These are phyloP conservation scores for Fusarium nelsonii DNA, from an alignment of 2,329 filamentous ascomycete species.

Conservation along the genomic window DNA sequence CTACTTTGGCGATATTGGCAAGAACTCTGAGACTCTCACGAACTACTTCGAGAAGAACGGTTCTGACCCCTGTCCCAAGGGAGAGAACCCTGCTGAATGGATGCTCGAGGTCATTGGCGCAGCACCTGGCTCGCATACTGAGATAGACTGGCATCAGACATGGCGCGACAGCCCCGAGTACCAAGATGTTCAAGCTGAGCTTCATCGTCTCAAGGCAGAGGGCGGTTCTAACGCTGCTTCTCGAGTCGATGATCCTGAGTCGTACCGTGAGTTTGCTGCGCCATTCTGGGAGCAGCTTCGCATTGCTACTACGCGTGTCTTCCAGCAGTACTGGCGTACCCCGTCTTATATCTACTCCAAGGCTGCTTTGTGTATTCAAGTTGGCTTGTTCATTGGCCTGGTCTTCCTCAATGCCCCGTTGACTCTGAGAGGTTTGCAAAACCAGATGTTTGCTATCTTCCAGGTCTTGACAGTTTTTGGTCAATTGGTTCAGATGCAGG, in stretches of 20 bases:
- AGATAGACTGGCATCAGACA: conserved; percentile 44
- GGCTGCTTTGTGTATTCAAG: conserved; percentile 72
- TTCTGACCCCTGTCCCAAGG: conserved; percentile 33
- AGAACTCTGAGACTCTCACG: conserved; percentile 42
- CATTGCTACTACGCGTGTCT: conserved; percentile 78
- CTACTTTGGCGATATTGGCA: conserved; percentile 47
- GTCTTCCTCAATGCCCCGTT: conserved; percentile 80
- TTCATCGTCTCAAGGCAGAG: conserved; percentile 64
- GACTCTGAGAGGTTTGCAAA: conserved; percentile 83
- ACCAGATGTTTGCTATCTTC: conserved; percentile 89
- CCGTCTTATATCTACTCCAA: conserved; percentile 92
- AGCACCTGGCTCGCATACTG: conserved; percentile 40
- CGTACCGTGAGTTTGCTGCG: conserved; percentile 83
- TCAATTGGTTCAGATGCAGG: conserved; percentile 71
- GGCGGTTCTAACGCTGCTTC: conserved; percentile 55
- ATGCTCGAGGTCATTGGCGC: conserved; percentile 48
- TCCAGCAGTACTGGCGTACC: conserved; percentile 92
- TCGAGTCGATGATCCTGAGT: conserved; percentile 52
- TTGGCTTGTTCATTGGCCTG: conserved; percentile 83
- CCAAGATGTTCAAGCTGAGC: conserved; percentile 63
- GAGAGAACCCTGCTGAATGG: conserved; percentile 47
- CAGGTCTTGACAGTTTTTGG: conserved; percentile 86
- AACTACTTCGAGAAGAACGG: conserved; percentile 43
- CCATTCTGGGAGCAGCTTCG: conserved; percentile 76
- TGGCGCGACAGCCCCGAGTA: conserved; percentile 61